Evolutionary conservation across 2,329 filamentous ascomycete species (phyloP).

Genomic region (Aspergillus nomiae): DNA sequence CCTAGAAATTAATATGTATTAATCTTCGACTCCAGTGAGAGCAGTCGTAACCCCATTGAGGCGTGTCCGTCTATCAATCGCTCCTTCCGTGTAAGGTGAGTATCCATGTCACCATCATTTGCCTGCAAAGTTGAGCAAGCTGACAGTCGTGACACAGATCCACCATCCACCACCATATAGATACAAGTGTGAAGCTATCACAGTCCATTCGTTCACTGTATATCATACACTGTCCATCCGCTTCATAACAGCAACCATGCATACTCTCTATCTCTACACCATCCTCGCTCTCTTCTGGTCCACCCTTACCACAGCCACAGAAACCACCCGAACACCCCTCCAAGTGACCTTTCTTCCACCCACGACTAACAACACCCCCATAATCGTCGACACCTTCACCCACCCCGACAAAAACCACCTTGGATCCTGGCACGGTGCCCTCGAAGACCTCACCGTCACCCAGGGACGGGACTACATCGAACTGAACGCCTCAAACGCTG

Average conservation of each 20-base stretch:
- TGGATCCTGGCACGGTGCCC: conserved; percentile 67
- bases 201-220: neutral
- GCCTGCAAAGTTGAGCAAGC: neutral
- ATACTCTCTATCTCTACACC: neutral
- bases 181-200: neutral
- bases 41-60: neutral
- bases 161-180: neutral
- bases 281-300: neutral
- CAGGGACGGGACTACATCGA: conserved; percentile 56
- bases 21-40: neutral
- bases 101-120: neutral
- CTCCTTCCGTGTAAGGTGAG: neutral
- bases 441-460: conserved; percentile 59
- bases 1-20: neutral
- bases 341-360: conserved; percentile 2
- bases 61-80: neutral
- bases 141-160: neutral
- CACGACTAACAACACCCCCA: conserved; percentile 4
- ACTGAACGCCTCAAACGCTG: conserved; percentile 61
- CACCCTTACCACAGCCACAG: neutral
- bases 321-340: neutral
- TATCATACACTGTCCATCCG: neutral
- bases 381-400: conserved; percentile 64
- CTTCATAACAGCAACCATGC: neutral
- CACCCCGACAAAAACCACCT: conserved; percentile 58